Conservation (phyloP, 306 rosid genomes). For the Glycine latifolia region DNA sequence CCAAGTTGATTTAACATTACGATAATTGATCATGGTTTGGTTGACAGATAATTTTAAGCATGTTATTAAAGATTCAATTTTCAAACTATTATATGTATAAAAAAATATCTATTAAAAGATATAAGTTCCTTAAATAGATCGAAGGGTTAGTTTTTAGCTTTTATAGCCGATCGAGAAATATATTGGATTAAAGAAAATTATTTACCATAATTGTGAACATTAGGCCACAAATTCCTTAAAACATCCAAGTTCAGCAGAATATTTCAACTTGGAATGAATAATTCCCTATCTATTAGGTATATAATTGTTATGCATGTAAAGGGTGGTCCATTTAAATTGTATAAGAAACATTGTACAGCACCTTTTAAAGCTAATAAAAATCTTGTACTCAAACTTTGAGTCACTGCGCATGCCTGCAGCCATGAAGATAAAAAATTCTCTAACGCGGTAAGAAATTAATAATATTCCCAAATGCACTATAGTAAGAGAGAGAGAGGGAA, state of each 20-base stretch:
- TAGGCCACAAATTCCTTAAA: not conserved
- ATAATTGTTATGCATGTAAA: not conserved
- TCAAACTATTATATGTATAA: no score
- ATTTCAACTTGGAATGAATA: not conserved
- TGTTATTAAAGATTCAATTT: no score
- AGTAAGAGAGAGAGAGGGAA: constrained; percentile 7
- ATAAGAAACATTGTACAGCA: not conserved
- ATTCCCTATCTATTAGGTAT: not conserved
- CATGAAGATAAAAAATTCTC: constrained; percentile 5
- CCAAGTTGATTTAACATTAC: not conserved
- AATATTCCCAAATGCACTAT: constrained; percentile 17
- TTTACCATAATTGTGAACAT: not conserved
- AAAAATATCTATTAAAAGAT: no score
- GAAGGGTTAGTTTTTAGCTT: no score
- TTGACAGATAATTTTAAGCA: no score
- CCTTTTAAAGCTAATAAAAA: constrained; percentile 25
- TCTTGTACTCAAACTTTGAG: constrained; percentile 37
- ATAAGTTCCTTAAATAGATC: no score
- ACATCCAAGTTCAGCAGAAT: not conserved
- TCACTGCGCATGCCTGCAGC: not conserved
- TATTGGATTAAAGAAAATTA: not conserved
- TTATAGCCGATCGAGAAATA: no score
- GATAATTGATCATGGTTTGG: no score
- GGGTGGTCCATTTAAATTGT: constrained; percentile 5
- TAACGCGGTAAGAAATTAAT: constrained; percentile 5